phyloP scores from a whole-genome alignment of 1,284 basidiomycete species.

The Ceratobasidium theobromae region DNA sequence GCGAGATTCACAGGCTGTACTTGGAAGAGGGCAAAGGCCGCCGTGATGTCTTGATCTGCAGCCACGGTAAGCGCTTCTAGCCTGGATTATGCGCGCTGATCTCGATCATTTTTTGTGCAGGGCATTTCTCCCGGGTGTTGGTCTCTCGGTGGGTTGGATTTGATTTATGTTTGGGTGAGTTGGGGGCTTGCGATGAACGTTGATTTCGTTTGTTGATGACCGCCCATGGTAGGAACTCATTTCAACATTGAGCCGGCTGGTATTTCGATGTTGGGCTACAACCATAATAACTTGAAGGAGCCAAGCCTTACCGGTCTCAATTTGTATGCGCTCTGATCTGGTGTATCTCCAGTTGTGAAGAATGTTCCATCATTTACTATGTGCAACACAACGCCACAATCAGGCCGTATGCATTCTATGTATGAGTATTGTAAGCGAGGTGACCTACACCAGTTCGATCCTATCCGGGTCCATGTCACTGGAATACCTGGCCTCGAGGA shows the following conservation, averaged over 20 bases:
- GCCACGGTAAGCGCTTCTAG: conserved; percentile 32
- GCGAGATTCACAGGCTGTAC: conserved; percentile 72
- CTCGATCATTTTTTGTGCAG: conserved; percentile 50
- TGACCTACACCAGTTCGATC: too few relatives aligned
- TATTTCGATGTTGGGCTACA: conserved; percentile 70
- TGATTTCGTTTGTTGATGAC: background rate
- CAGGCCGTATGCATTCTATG: too few relatives aligned
- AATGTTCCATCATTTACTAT: too few relatives aligned
- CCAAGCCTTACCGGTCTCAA: conserved; percentile 74
- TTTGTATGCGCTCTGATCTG: conserved; percentile 53
- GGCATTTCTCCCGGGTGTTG: conserved; percentile 82
- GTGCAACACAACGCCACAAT: too few relatives aligned
- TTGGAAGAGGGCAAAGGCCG: conserved; percentile 62
- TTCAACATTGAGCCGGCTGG: conserved; percentile 81
- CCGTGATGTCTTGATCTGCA: conserved; percentile 49
- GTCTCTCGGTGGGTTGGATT: conserved; percentile 79
- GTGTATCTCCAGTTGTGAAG: background rate
- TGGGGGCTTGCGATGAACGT: background rate
- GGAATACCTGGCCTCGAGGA: too few relatives aligned
- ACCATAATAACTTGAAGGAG: conserved; percentile 74
- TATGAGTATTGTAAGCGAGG: too few relatives aligned
- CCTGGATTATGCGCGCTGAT: conserved; percentile 37
- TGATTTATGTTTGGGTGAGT: conserved; percentile 62
- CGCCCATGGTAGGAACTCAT: conserved; percentile 56
- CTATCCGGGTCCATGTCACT: too few relatives aligned